Evolutionary conservation across 108 stramenopile species (phyloP).

Genomic region (Mediolabrus comicus): DNA sequence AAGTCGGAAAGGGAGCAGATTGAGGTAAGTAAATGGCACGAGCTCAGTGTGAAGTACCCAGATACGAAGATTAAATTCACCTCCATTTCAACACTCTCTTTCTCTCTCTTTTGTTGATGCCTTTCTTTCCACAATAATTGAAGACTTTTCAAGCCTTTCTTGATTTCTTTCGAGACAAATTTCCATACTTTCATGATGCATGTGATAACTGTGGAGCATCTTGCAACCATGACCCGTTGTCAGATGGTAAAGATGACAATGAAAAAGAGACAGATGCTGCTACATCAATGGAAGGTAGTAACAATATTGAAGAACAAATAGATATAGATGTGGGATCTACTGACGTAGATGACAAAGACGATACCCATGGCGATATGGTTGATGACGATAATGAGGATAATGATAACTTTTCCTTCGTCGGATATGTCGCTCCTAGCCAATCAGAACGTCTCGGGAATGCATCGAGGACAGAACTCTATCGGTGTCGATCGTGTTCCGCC

Average conservation of each 20-base stretch:
- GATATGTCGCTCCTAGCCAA: conserved; percentile 53
- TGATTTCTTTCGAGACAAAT: conserved; percentile 57
- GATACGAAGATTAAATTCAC: neutral
- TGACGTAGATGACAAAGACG: conserved; percentile 17
- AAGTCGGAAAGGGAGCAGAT: conserved; percentile 35
- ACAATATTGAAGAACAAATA: conserved; percentile 5
- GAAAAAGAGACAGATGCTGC: neutral
- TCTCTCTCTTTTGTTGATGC: no score
- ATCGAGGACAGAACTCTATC: conserved; percentile 58
- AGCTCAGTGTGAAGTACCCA: neutral
- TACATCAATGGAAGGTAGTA: neutral
- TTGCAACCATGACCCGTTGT: conserved; percentile 41
- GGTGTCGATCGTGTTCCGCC: conserved; percentile 50
- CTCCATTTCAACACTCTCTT: neutral
- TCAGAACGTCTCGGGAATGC: conserved; percentile 47
- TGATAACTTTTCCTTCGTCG: conserved; percentile 48
- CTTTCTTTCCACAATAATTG: conserved; percentile 6
- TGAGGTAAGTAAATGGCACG: conserved; percentile 17
- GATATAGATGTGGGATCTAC: neutral
- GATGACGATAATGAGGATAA: conserved; percentile 2
- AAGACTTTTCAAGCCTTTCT: conserved; percentile 47
- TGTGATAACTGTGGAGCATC: conserved; percentile 59
- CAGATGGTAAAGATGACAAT: neutral
- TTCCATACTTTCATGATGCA: conserved; percentile 65
- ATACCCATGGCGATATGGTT: neutral